These are phyloP conservation scores for Penicillium verhagenii DNA, from an alignment of 495 filamentous ascomycete genomes.

Conservation along the genomic window DNA sequence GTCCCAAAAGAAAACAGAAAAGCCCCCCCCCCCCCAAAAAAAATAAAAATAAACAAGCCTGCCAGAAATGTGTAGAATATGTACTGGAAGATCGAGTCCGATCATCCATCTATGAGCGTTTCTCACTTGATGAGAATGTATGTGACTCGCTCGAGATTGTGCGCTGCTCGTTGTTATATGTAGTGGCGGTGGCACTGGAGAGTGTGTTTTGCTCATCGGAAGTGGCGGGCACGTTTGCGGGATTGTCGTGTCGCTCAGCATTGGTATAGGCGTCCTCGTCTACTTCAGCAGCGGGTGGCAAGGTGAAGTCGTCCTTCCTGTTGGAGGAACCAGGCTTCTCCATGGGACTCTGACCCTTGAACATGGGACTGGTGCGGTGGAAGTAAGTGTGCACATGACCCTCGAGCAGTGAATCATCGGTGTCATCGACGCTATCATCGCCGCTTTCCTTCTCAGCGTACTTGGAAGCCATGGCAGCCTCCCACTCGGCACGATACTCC, in stretches of 20 bases:
- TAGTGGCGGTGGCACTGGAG: not conserved
- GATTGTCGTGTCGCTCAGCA: slow-evolving; percentile 6
- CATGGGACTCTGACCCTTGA: slow-evolving; percentile 34
- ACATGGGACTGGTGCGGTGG: slow-evolving; percentile 51
- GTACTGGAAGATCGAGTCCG: not conserved
- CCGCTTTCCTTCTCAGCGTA: slow-evolving; percentile 45
- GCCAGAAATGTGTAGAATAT: not conserved
- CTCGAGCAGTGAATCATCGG: slow-evolving; percentile 43
- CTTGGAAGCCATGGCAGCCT: slow-evolving; percentile 49
- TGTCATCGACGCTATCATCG: slow-evolving; percentile 28
- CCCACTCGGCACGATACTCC: slow-evolving; percentile 73
- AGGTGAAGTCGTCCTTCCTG: slow-evolving; percentile 38
- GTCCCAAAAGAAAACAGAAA: slow-evolving; percentile 7
- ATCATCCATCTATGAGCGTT: slow-evolving; percentile 7
- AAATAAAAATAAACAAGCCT: slow-evolving; percentile 3
- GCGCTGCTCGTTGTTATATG: slow-evolving; percentile 3
- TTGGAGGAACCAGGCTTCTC: slow-evolving; percentile 30
- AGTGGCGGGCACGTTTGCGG: not conserved
- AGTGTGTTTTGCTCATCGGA: slow-evolving; percentile 7
- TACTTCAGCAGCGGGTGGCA: slow-evolving; percentile 42
- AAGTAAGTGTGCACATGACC: slow-evolving; percentile 50
- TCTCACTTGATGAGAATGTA: slow-evolving; percentile 20
- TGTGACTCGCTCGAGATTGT: slow-evolving; percentile 7
- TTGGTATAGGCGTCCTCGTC: slow-evolving; percentile 6
- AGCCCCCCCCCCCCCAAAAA: no score